phyloP scores from a whole-genome alignment of 768 basidiomycete genomes.

The Cantharellus anzutake region DNA sequence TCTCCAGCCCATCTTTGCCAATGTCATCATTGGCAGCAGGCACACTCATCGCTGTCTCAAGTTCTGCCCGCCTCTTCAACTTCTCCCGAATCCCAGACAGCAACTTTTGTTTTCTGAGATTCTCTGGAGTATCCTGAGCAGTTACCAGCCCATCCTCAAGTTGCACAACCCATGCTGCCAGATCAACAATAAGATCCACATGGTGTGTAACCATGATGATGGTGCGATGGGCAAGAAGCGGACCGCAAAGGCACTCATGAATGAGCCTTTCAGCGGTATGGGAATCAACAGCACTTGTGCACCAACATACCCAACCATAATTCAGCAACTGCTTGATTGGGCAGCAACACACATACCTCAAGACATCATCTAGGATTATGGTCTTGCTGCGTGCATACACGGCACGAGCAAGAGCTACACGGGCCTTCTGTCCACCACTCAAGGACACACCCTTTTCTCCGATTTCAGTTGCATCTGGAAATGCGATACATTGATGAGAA shows the following conservation, averaged over 20 bases:
- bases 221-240: conserved; percentile 45
- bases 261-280: conserved; percentile 45
- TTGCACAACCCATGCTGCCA: neutral
- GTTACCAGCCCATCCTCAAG: conserved; percentile 22
- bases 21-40: neutral
- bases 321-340: no score
- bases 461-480: conserved; percentile 21
- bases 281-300: conserved; percentile 27
- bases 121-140: conserved; percentile 19
- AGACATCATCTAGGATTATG: conserved; percentile 27
- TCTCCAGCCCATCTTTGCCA: neutral
- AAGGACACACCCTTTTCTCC: conserved; percentile 10
- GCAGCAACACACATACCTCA: conserved; percentile 13
- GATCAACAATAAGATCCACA: conserved; percentile 54
- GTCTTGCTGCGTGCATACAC: conserved; percentile 27
- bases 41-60: conserved; percentile 15
- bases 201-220: conserved; percentile 63
- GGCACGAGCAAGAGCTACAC: conserved; percentile 21
- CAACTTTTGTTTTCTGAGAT: conserved; percentile 19
- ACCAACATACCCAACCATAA: no score
- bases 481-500: neutral
- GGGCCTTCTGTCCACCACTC: conserved; percentile 16
- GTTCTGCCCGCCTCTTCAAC: neutral
- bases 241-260: conserved; percentile 45
- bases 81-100: conserved; percentile 10